Evolutionary conservation across 208 protist genomes (phyloP).

Genomic region (Trypanosoma congolense): DNA sequence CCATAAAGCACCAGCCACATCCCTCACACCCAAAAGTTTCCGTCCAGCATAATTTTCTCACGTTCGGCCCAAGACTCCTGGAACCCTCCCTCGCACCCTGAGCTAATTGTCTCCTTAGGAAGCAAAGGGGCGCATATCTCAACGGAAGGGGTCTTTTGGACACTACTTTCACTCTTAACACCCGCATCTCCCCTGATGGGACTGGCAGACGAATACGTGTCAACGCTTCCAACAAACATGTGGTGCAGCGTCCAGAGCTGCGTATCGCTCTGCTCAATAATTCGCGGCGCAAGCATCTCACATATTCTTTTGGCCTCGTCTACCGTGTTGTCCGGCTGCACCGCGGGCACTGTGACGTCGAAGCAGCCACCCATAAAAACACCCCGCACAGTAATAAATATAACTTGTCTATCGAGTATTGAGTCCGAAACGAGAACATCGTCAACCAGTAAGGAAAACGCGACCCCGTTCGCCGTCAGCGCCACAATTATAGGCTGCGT

Average conservation of each 20-base stretch:
- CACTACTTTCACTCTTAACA: constrained; percentile 2
- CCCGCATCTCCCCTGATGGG: neutral
- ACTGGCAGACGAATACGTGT: neutral
- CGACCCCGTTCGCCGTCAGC: constrained; percentile 44
- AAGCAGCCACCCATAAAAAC: constrained; percentile 76
- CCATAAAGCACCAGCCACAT: too few species aligned
- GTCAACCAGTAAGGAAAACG: constrained; percentile 35
- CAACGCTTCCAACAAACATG: constrained; percentile 45
- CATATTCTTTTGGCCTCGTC: constrained; percentile 22
- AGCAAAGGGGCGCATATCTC: neutral
- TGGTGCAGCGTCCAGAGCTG: constrained; percentile 68
- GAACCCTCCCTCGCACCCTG: too few species aligned
- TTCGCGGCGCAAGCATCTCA: constrained; percentile 27
- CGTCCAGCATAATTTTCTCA: constrained; percentile 1
- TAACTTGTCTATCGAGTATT: constrained; percentile 27
- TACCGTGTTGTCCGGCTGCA: constrained; percentile 20
- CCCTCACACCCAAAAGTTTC: neutral
- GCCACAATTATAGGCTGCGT: constrained; percentile 40
- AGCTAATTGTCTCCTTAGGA: too few species aligned
- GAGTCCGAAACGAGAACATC: constrained; percentile 31
- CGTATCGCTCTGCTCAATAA: constrained; percentile 75
- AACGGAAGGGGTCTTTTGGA: neutral
- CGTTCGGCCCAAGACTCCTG: too few species aligned
- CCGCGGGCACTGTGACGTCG: constrained; percentile 27
- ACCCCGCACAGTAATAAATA: constrained; percentile 32